phyloP scores from a whole-genome alignment of 2,329 filamentous ascomycete species.

The Didymella lethalis region DNA sequence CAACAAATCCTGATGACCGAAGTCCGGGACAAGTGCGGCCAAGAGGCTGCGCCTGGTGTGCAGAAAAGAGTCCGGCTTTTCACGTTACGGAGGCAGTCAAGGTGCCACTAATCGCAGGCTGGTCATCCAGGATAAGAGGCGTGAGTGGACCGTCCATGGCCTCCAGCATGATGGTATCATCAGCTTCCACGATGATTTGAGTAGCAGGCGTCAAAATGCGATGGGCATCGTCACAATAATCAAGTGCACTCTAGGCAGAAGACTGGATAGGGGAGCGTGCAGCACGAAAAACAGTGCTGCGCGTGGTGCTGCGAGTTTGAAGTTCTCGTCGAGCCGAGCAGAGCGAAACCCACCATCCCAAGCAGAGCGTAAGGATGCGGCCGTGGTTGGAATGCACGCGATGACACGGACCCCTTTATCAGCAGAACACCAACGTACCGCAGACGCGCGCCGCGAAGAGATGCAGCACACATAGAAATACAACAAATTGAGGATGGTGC shows the following conservation, averaged over 20 bases:
- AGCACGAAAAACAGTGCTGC: conserved; percentile 1
- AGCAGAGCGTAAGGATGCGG: conserved; percentile 1
- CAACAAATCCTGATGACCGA: conserved; percentile 10
- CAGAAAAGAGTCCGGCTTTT: conserved; percentile 3
- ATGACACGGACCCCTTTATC: conserved; percentile 21
- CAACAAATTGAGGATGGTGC: neutral
- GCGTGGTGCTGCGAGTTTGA: neutral
- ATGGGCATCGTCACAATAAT: neutral
- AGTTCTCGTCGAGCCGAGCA: conserved; percentile 5
- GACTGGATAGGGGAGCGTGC: neutral
- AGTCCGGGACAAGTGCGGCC: conserved; percentile 12
- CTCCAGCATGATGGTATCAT: conserved; percentile 9
- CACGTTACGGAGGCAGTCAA: conserved; percentile 7
- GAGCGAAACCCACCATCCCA: conserved; percentile 4
- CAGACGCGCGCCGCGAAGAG: conserved; percentile 9
- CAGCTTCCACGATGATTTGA: conserved; percentile 2
- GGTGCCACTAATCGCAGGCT: conserved; percentile 11
- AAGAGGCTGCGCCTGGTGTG: conserved; percentile 8
- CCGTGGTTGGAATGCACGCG: conserved; percentile 17
- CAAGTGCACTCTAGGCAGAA: neutral
- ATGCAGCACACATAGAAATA: neutral
- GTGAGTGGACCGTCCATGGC: conserved; percentile 8
- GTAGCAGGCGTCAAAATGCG: neutral
- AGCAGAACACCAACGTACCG: conserved; percentile 15
- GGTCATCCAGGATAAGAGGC: conserved; percentile 12